These are phyloP conservation scores for Pseudogymnoascus sp. DNA, from an alignment of 2,329 filamentous ascomycete species.

Conservation along the genomic window DNA sequence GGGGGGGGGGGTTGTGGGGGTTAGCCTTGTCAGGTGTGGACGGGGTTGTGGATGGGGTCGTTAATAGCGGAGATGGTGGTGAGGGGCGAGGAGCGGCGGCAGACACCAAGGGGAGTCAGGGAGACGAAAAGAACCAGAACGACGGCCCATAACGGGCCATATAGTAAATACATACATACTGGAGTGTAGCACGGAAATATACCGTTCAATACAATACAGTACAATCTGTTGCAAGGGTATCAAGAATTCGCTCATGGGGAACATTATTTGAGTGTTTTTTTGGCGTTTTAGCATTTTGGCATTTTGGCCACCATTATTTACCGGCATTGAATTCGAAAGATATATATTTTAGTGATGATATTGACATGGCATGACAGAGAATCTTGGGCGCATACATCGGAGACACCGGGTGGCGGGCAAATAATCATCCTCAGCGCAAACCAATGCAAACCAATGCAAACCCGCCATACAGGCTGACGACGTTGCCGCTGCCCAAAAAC, in stretches of 20 bases:
- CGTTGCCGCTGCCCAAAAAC: neutral
- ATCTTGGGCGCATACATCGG: neutral
- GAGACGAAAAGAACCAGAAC: neutral
- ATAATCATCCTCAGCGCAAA: neutral
- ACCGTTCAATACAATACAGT: neutral
- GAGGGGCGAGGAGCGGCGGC: neutral
- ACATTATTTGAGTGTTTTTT: neutral
- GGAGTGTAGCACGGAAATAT: neutral
- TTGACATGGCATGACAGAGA: neutral
- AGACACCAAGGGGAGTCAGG: neutral
- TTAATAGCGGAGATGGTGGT: neutral
- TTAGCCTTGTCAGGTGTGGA: slow-evolving; percentile 2
- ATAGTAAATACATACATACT: neutral
- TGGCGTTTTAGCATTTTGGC: too few relatives aligned
- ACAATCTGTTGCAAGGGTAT: neutral
- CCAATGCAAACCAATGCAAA: neutral
- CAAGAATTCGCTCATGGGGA: neutral
- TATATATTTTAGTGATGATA: neutral
- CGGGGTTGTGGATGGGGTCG: neutral
- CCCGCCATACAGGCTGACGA: neutral
- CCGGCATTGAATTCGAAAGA: neutral
- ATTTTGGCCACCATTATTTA: neutral
- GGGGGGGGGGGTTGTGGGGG: neutral
- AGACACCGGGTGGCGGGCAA: neutral
- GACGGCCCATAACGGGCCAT: neutral